A percentile compares a stretch with the other conserved stretches of the same genome.
These are phyloP conservation scores for Boletellus dicymbophilus DNA, from an alignment of 1,284 basidiomycete species.

Conservation along the genomic window DNA sequence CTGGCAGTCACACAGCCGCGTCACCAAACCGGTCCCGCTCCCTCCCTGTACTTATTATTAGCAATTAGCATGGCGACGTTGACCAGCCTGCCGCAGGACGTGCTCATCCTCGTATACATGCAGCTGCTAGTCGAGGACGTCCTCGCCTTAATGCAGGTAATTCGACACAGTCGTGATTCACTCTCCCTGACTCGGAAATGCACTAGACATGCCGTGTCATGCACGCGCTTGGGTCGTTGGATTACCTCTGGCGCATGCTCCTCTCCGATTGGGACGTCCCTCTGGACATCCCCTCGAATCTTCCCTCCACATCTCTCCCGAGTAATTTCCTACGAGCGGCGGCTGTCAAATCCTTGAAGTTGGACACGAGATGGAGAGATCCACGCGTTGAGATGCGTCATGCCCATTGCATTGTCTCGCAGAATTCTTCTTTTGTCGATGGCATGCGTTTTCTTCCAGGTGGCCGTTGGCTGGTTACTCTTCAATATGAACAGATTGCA, in stretches of 20 bases:
- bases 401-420: conserved; percentile 35
- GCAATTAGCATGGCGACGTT: conserved; percentile 20
- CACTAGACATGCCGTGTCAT: conserved; percentile 58
- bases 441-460: conserved; percentile 26
- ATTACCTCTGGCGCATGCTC: conserved; percentile 25
- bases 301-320: conserved; percentile 26
- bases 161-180: conserved; percentile 3
- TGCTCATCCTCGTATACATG: conserved; percentile 36
- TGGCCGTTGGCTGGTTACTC: conserved; percentile 21
- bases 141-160: conserved; percentile 50
- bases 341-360: conserved; percentile 43
- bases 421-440: conserved; percentile 21
- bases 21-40: not conserved
- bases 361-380: conserved; percentile 54
- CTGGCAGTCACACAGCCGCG: conserved; percentile 9
- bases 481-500: conserved; percentile 16
- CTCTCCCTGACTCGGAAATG: conserved; percentile 25
- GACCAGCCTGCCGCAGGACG: conserved; percentile 40
- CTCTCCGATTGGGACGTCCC: conserved; percentile 30
- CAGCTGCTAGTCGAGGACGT: conserved; percentile 42
- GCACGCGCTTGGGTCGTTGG: conserved; percentile 37
- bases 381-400: conserved; percentile 36
- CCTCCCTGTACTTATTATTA: not conserved
- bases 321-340: conserved; percentile 37
- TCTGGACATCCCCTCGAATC: conserved; percentile 36